Evolutionary conservation across 148 eudicot genomes (phyloP).

Genomic region (Spergularia bocconei): DNA sequence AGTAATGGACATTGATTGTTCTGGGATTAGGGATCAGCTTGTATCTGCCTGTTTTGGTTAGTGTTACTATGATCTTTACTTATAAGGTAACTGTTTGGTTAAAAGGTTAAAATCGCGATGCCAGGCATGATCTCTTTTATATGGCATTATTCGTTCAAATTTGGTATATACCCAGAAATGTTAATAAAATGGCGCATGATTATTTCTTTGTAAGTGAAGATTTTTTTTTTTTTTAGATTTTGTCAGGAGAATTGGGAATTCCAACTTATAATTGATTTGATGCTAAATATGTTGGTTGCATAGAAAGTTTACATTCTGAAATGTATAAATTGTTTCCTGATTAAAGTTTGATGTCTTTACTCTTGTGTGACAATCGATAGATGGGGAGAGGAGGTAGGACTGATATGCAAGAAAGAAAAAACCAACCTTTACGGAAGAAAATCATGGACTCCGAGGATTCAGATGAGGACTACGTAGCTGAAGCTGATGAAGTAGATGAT

Average conservation of each 20-base stretch:
- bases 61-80: conserved; percentile 3
- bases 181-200: not conserved
- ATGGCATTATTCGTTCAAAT: not conserved
- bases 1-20: conserved; percentile 6
- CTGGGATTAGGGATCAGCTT: conserved; percentile 12
- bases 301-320: not conserved
- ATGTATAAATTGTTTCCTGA: not conserved
- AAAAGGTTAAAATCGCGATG: conserved; percentile 1
- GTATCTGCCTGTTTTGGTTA: conserved; percentile 6
- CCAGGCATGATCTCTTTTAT: not conserved
- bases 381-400: conserved; percentile 64
- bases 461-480: conserved; percentile 83
- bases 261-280: conserved; percentile 20
- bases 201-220: conserved; percentile 18
- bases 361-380: conserved; percentile 27
- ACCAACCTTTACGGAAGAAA: conserved; percentile 32
- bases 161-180: conserved; percentile 3
- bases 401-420: conserved; percentile 35
- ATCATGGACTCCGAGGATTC: conserved; percentile 70
- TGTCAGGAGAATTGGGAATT: conserved; percentile 4
- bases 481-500: conserved; percentile 56
- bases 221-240: conserved; percentile 9
- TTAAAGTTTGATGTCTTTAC: conserved; percentile 15
- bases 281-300: conserved; percentile 9
- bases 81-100: conserved; percentile 1